Evolutionary conservation across 495 filamentous ascomycete genomes (phyloP), one percentile per base, ranked within the genome.

Genomic region (Trichoderma erinaceum): DNA sequence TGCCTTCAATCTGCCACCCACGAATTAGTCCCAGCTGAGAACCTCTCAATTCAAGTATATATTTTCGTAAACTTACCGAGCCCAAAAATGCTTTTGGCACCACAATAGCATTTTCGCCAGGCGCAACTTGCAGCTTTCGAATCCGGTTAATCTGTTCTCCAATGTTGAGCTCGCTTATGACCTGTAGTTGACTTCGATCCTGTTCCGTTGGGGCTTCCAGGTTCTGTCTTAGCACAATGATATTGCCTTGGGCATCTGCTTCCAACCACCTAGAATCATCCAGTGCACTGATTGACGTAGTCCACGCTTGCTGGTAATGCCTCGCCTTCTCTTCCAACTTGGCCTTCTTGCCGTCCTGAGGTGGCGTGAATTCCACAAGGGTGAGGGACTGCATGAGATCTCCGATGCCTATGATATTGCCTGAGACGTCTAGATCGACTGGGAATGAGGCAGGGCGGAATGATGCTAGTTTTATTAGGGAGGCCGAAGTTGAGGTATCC

Each of bases 141-240:
- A 99, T 97, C 32, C 86, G 84, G 70, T 98, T 98, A 48, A 97
- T 92, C 88, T 92, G 90, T 75, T 98, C 94, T 1, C 95, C 93
- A 27, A 99, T 75, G 43, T 87, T 86, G 27, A 97, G 86, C 78
- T 97, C 93, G 52, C 88, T 87, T 3, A 86, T 92, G 0, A 92
- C 79, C 43, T 90, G 81, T 70, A 98, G 75, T n/a, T 87, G 81
- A 32, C 83, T 83, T 67, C 81, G 81, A 69, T 97, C 92, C 27
- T 94, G 89, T 2, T 81, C 82, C 5, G 88, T 92, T 1, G 92
- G 88, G 1, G 91, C 92, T 13, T 86, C 79, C 1, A 79, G 61
- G 70, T 97, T 92, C 38, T 86, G 86, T 48, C 85, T 82, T 50
- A 97, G 78, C 15, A 97, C 87, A 66, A 92, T 81, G 21, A 99